Percentiles rank a stretch among this genome's conserved stretches.
phyloP scores from a whole-genome alignment of 1,284 basidiomycete species.

The Marasmius fiardii region DNA sequence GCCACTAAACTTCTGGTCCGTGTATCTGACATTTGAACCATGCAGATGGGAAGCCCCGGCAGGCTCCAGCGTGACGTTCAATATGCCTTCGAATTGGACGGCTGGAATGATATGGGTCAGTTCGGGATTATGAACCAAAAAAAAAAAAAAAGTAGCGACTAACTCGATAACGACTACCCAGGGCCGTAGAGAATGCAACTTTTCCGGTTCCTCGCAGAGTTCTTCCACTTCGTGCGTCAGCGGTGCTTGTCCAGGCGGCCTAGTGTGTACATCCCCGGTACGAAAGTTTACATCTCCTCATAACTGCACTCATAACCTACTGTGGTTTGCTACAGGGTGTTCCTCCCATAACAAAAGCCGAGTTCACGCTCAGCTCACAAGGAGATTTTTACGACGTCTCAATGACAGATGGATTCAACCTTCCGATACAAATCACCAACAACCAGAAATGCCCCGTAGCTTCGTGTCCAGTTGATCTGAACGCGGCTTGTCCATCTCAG shows the following conservation, averaged over 20 bases:
- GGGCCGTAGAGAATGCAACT: not conserved
- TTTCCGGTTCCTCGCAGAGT: not conserved
- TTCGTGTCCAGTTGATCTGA: not conserved
- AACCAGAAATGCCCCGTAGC: conserved; percentile 1
- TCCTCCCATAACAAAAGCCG: not conserved
- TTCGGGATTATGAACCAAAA: not conserved
- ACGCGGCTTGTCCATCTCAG: not conserved
- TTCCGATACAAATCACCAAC: conserved; percentile 1
- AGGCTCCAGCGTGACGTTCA: not conserved
- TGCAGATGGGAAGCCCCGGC: not conserved
- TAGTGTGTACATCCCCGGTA: not conserved
- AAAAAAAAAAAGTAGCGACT: not conserved
- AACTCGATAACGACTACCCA: not conserved
- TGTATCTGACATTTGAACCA: too few relatives aligned
- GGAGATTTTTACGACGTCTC: conserved; percentile 1
- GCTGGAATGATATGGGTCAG: not conserved
- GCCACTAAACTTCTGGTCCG: too few relatives aligned
- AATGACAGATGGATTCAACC: not conserved
- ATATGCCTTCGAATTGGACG: not conserved
- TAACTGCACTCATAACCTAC: too few relatives aligned
- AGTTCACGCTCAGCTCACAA: not conserved
- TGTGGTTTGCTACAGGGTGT: too few relatives aligned
- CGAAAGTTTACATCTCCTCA: not conserved
- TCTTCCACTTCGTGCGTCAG: not conserved
- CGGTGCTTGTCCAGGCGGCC: not conserved